Conservation (phyloP, 1,284 basidiomycete species). For the Cutaneotrichosporon mucoides region DNA sequence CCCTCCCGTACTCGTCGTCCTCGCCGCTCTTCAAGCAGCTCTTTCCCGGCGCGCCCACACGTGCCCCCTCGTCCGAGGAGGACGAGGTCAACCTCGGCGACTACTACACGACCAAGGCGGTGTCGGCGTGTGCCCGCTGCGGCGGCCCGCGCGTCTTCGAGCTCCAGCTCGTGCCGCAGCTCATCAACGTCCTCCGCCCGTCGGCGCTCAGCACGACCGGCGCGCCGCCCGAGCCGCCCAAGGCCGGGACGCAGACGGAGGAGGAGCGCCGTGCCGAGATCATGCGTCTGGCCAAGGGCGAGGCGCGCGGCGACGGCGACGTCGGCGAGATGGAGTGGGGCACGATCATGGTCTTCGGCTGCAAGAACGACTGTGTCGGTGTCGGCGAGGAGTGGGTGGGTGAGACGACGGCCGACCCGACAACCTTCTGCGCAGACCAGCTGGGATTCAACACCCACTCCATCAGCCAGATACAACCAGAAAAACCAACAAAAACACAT, state of each 20-base stretch:
- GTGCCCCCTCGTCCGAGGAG: slow-evolving; percentile 30
- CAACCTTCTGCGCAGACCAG: slow-evolving; percentile 9
- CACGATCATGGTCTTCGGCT: slow-evolving; percentile 46
- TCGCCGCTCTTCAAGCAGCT: slow-evolving; percentile 43
- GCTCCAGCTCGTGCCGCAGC: slow-evolving; percentile 47
- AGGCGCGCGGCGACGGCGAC: slow-evolving; percentile 21
- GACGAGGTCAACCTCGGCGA: slow-evolving; percentile 33
- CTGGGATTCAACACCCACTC: slow-evolving; percentile 12
- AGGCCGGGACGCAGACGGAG: slow-evolving; percentile 24
- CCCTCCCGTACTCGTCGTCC: slow-evolving; percentile 44
- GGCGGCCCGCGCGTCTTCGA: slow-evolving; percentile 43
- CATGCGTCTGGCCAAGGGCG: slow-evolving; percentile 27
- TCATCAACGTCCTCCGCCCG: slow-evolving; percentile 43
- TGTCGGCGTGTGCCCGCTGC: slow-evolving; percentile 42
- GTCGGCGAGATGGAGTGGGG: slow-evolving; percentile 50
- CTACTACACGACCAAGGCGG: slow-evolving; percentile 28
- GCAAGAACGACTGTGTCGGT: slow-evolving; percentile 47
- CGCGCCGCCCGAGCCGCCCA: neutral
- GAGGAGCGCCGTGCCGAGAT: slow-evolving; percentile 43
- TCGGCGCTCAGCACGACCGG: slow-evolving; percentile 25
- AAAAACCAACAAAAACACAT: neutral
- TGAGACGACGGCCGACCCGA: slow-evolving; percentile 19
- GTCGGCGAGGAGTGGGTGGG: slow-evolving; percentile 49
- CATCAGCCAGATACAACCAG: slow-evolving; percentile 1
- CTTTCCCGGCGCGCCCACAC: slow-evolving; percentile 36